phyloP scores from a whole-genome alignment of 163 green algal species.

The Chloromonas sp. region DNA sequence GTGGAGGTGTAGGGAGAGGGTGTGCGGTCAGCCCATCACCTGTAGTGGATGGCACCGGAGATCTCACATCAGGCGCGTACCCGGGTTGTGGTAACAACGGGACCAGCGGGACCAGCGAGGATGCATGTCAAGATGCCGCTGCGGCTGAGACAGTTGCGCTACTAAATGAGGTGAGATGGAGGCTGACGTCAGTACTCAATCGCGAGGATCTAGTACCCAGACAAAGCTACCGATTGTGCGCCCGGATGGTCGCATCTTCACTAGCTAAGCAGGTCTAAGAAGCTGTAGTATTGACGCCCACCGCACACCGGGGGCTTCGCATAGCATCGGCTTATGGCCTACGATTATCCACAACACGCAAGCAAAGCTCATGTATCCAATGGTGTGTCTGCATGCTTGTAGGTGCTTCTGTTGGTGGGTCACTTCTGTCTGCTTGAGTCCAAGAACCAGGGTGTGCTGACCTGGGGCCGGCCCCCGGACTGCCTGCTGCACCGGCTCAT shows the following conservation, averaged over 20 bases:
- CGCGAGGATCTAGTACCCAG: no score
- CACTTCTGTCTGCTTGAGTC: neutral
- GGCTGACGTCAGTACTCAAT: no score
- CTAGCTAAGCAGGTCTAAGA: no score
- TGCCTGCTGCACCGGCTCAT: neutral
- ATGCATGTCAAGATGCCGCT: neutral
- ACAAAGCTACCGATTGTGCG: no score
- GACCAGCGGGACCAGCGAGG: neutral
- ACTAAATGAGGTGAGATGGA: neutral
- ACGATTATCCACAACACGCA: neutral
- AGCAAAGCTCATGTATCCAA: neutral
- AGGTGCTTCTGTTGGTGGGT: neutral
- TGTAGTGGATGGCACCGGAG: neutral
- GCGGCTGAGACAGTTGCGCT: neutral
- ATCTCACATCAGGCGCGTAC: neutral
- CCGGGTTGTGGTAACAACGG: neutral
- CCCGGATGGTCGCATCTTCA: no score
- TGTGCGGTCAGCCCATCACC: neutral
- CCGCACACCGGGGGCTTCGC: no score
- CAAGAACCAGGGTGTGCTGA: neutral
- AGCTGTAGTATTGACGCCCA: no score
- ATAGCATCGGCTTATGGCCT: no score
- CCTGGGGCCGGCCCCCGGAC: neutral
- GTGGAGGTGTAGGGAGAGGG: neutral
- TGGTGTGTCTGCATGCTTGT: neutral